These are phyloP conservation scores for Astrothelium macrocarpum DNA, from an alignment of 495 filamentous ascomycete genomes.

Conservation along the genomic window DNA sequence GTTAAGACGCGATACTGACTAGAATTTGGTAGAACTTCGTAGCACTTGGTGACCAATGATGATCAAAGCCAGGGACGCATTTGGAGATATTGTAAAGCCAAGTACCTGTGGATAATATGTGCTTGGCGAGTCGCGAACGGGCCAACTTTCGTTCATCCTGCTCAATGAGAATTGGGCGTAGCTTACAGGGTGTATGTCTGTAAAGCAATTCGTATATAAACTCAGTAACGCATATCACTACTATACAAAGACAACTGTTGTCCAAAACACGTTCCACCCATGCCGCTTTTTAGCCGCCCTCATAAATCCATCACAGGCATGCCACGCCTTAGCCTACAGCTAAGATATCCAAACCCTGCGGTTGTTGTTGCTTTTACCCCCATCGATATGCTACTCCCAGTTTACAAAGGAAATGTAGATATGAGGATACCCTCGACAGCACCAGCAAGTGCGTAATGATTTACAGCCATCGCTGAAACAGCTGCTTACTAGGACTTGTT, in stretches of 20 bases:
- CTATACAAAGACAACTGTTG: background rate
- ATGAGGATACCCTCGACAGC: background rate
- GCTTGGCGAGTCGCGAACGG: background rate
- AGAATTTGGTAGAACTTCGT: too few species aligned
- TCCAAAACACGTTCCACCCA: background rate
- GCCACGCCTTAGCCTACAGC: too few species aligned
- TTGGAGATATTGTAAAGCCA: too few species aligned
- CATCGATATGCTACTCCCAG: background rate
- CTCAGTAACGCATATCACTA: background rate
- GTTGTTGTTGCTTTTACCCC: background rate
- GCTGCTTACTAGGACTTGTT: conserved; percentile 13
- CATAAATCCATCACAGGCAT: too few species aligned
- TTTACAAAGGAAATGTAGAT: background rate
- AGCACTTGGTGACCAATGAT: too few species aligned
- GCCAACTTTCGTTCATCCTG: too few species aligned
- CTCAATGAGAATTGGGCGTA: too few species aligned
- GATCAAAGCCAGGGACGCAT: too few species aligned
- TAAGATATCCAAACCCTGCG: background rate
- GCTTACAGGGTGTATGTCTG: background rate
- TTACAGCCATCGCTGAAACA: background rate
- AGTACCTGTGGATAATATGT: too few species aligned
- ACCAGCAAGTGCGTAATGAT: background rate
- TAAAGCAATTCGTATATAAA: background rate
- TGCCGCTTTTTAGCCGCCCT: background rate
- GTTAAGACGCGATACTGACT: too few species aligned